phyloP scores from a whole-genome alignment of 1,284 basidiomycete species.

The Ustilago cynodontis region DNA sequence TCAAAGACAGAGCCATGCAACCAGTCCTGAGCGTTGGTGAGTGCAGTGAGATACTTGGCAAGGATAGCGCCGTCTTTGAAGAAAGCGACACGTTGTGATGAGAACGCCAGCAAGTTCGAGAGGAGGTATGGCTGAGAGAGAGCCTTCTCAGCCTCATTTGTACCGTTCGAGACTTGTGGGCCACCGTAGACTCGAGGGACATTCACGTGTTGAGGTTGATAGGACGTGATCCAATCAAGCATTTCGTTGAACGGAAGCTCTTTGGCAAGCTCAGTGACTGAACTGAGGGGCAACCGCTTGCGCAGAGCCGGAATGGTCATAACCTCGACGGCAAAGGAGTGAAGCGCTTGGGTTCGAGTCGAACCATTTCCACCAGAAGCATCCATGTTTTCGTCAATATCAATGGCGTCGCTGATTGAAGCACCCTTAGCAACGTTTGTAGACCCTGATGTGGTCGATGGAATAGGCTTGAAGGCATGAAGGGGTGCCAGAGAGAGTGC shows the following conservation, averaged over 20 bases:
- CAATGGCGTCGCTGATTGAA: slow-evolving; percentile 18
- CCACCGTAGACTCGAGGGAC: not conserved
- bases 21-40: slow-evolving; percentile 61
- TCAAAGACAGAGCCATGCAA: slow-evolving; percentile 33
- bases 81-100: slow-evolving; percentile 49
- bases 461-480: slow-evolving; percentile 20
- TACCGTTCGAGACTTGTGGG: not conserved
- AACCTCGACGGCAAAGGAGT: slow-evolving; percentile 42
- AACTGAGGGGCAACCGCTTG: slow-evolving; percentile 46
- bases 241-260: slow-evolving; percentile 54
- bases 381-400: slow-evolving; percentile 14
- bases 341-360: slow-evolving; percentile 16
- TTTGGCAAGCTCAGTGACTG: slow-evolving; percentile 54
- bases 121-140: slow-evolving; percentile 49
- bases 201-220: slow-evolving; percentile 9
- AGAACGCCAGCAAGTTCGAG: slow-evolving; percentile 57
- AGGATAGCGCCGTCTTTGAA: slow-evolving; percentile 47
- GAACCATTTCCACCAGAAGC: not conserved
- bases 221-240: slow-evolving; percentile 36
- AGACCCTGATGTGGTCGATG: not conserved
- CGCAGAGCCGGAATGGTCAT: slow-evolving; percentile 53
- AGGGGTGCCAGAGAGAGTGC: slow-evolving; percentile 40
- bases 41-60: slow-evolving; percentile 50
- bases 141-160: slow-evolving; percentile 24
- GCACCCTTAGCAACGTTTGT: not conserved